Percentiles rank a stretch among this genome's conserved stretches.
Conservation (phyloP, 441 rosid genomes). For the Syzygium syzygioides region DNA sequence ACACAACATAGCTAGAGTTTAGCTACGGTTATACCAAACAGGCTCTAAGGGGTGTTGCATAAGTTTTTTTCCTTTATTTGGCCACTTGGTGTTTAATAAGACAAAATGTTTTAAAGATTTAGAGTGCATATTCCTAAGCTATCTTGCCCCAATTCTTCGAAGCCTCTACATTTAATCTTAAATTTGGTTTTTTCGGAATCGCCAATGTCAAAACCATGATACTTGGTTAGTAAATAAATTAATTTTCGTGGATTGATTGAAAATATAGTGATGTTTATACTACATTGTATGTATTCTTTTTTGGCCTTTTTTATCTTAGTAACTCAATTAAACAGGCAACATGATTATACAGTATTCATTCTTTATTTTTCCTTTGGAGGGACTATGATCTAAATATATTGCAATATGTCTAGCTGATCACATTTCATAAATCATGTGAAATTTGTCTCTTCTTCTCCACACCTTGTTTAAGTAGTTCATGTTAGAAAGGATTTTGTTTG, state of each 20-base stretch:
- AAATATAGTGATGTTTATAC: background rate
- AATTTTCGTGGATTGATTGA: background rate
- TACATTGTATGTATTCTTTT: background rate
- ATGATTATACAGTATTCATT: background rate
- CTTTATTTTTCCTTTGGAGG: background rate
- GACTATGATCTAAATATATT: background rate
- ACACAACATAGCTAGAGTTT: background rate
- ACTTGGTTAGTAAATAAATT: background rate
- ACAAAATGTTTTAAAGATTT: background rate
- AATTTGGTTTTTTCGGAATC: background rate
- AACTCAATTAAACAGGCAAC: background rate
- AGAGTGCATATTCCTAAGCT: background rate
- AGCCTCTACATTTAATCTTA: background rate
- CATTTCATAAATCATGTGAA: background rate
- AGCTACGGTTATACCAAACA: background rate
- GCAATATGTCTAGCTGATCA: background rate
- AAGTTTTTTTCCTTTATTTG: background rate
- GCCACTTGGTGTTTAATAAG: background rate
- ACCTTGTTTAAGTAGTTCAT: background rate
- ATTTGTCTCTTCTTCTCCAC: background rate
- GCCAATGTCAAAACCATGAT: background rate
- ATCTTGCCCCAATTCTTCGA: background rate
- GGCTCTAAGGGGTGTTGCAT: background rate
- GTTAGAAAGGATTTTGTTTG: background rate
- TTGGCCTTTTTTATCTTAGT: background rate